These are phyloP conservation scores for Nannizziopsis barbatae DNA, from an alignment of 2,329 filamentous ascomycete species.

Conservation along the genomic window DNA sequence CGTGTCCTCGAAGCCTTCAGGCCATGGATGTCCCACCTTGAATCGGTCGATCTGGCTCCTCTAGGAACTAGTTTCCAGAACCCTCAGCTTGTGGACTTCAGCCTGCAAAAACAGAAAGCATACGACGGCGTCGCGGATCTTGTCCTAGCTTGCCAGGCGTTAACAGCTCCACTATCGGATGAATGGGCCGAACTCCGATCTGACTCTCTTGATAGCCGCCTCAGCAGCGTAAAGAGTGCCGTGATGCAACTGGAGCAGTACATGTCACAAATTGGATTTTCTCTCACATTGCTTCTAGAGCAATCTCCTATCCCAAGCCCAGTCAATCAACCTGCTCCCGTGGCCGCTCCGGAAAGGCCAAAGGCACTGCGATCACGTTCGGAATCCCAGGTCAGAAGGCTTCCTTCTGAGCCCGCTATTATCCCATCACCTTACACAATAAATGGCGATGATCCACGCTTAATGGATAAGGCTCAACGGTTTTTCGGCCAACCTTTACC, in stretches of 20 bases:
- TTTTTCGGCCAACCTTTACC: slow-evolving; percentile 40
- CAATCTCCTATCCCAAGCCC: slow-evolving; percentile 52
- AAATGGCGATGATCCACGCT: slow-evolving; percentile 30
- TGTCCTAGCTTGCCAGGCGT: slow-evolving; percentile 72
- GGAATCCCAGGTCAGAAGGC: slow-evolving; percentile 29
- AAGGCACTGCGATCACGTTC: slow-evolving; percentile 20
- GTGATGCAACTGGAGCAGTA: slow-evolving; percentile 74
- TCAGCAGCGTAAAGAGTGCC: slow-evolving; percentile 68
- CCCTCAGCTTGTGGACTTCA: slow-evolving; percentile 77
- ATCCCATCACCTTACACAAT: slow-evolving; percentile 33
- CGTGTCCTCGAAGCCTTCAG: slow-evolving; percentile 81
- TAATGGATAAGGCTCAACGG: slow-evolving; percentile 38
- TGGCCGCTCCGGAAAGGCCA: slow-evolving; percentile 27
- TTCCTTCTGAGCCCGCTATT: slow-evolving; percentile 31
- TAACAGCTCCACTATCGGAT: slow-evolving; percentile 83
- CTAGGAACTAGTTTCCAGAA: slow-evolving; percentile 69
- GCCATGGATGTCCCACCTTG: slow-evolving; percentile 78
- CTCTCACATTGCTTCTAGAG: slow-evolving; percentile 75
- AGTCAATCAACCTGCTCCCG: slow-evolving; percentile 21
- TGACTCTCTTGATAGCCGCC: slow-evolving; percentile 74
- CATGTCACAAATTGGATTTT: slow-evolving; percentile 76
- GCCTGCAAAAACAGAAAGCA: slow-evolving; percentile 78
- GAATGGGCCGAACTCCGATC: slow-evolving; percentile 93
- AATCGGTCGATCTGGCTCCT: slow-evolving; percentile 79
- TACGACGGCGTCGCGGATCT: slow-evolving; percentile 92